Base-by-base conservation (phyloP, 2,329 filamentous ascomycete genomes). In the Claviceps maximensis region DNA sequence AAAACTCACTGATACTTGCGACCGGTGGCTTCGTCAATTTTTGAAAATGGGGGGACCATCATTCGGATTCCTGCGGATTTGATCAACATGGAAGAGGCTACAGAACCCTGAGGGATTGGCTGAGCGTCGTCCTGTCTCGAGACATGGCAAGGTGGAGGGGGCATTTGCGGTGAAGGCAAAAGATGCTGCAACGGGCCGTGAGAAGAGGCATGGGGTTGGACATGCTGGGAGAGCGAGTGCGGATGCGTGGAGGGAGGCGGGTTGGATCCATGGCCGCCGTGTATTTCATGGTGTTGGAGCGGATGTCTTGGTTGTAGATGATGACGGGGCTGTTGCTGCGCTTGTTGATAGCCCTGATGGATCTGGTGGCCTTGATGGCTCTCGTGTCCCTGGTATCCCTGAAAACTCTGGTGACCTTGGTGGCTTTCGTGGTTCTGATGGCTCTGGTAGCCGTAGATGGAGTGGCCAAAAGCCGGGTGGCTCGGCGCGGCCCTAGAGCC, bases 1-100 rank as follows among this genome's bases (percentile, higher is more conserved):
- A 3, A 31, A 29, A 38, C 67, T 53, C 51, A 70, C 67, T 63
- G 62, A 36, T 69, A 70, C 54, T 64, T 68, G 54, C 66, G 61
- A 12, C 67, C 66, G 5, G 64, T 61, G 9, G 53, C 51, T 29
- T 67, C 62, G 51, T 70, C 67, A n/a, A 69, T 56, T 41, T 65
- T 66, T 27, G 67, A 67, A 19, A 67, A 60, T 2, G 63, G 56
- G 17, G 59, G 54, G 2, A 67, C 54, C 53, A 61, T 57, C 19
- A 57, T 55, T 4, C 61, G 15, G 21, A 45, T 55, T 15, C 49
- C 49, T 27, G 55, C 57, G 17, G 59, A 54, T 13, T 61, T 60
- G 19, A 41, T 53, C 25, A 58, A 51, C 4, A 61, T 50, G 7
- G 53, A 10, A 10, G 52, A 45, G 25, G 40, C 36, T 23, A 42